Evolutionary conservation across 352 stramenopile genomes (phyloP).

Genomic region (Globisporangium ultimum): DNA sequence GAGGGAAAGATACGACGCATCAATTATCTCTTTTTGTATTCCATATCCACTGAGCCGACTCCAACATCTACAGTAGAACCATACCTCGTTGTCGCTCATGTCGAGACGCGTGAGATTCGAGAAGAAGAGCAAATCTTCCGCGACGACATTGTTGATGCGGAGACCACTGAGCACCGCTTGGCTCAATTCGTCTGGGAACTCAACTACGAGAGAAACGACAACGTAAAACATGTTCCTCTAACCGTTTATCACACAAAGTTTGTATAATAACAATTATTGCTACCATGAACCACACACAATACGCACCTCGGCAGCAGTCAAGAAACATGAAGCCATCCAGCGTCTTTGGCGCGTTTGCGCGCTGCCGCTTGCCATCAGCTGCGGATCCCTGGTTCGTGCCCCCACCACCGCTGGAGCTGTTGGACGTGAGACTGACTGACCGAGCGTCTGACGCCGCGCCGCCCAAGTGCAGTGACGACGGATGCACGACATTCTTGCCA

Average conservation of each 20-base stretch:
- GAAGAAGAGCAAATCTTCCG: constrained; percentile 78
- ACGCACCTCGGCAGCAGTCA: constrained; percentile 62
- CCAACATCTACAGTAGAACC: too few relatives aligned
- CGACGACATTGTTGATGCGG: constrained; percentile 57
- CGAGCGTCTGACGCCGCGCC: not conserved
- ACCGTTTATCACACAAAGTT: too few relatives aligned
- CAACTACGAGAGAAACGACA: constrained; percentile 28
- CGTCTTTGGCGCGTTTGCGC: constrained; percentile 32
- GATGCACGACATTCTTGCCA: constrained; percentile 19
- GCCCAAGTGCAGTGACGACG: constrained; percentile 18
- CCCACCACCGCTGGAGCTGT: too few relatives aligned
- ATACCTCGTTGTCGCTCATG: constrained; percentile 82
- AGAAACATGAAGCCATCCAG: constrained; percentile 80
- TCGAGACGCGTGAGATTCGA: constrained; percentile 66
- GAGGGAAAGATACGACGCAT: not conserved
- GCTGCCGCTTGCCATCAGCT: constrained; percentile 6
- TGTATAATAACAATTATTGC: not conserved
- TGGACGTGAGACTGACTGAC: too few relatives aligned
- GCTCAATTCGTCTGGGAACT: constrained; percentile 77
- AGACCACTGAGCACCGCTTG: constrained; percentile 60
- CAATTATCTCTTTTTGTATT: not conserved
- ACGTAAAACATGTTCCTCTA: not conserved
- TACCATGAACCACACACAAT: not conserved
- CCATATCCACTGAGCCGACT: too few relatives aligned
- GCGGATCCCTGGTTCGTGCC: too few relatives aligned